Evolutionary conservation across 2,329 filamentous ascomycete species (phyloP), one percentile per base, ranked within the genome.

Genomic region (Neurospora sp.): DNA sequence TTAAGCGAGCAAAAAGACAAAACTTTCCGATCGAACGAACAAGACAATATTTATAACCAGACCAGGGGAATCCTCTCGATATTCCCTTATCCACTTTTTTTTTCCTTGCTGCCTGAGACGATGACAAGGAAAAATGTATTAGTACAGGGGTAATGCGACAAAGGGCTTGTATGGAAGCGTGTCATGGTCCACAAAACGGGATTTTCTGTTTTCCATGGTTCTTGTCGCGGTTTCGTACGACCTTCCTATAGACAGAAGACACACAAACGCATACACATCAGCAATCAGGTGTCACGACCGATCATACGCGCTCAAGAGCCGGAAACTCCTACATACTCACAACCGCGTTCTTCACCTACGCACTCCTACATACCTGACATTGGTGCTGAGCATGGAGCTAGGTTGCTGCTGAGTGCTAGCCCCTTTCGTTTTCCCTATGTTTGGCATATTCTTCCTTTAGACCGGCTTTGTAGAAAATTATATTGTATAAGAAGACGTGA

Each of bases 1-100:
- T 91, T 99, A 95, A 87, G 80, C 39, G 69, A 33, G 67, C 69
- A 52, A 52, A 39, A 4, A 12, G 66, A 62, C 37, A 39, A 39
- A 57, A n/a, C 65, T 65, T 28, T 37, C 38, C 28, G 33, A 43
- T 66, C 23, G 23, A 62, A 23, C 8, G 28, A 65, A 19, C 41
- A 40, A 41, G 67, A 57, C 43, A 39, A 19, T 38, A 17, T 66
- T 12, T 66, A 37, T 66, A 66, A 57, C 52, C 52, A 57, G 17
- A 57, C 52, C 52, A 23, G n/a, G 65, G 65, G 65, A 66, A 37
- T 36, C 41, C 40, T 38, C 38, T 68, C 41, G 28, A 33, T 40
- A 52, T 68, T 68, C 43, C 37, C 66, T n/a, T 67, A 17, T 67
- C 66, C 36, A 11, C 23, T 17, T 57, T 57, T 15, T 57, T 15